Evolutionary conservation across 2,329 filamentous ascomycete genomes (phyloP).

Genomic region (Amesomyces nigricolor): DNA sequence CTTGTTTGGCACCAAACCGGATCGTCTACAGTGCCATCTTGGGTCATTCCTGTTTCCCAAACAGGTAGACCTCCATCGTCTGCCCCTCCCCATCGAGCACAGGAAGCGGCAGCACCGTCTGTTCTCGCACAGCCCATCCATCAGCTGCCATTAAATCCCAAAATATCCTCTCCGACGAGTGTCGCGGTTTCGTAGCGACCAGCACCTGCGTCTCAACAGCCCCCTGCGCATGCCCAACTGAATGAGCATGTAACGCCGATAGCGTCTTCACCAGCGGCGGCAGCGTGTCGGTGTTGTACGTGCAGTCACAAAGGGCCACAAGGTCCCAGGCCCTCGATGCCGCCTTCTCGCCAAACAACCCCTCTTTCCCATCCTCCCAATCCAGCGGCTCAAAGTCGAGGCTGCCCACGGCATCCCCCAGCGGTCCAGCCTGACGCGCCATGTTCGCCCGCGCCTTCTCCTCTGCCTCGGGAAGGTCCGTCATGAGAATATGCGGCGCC

Average conservation of each 20-base stretch:
- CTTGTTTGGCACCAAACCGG: too few species aligned
- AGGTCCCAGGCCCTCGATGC: conserved; percentile 45
- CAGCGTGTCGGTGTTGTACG: conserved; percentile 54
- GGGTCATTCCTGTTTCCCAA: conserved; percentile 33
- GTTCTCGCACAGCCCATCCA: conserved; percentile 41
- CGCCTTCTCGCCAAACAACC: conserved; percentile 39
- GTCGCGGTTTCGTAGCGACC: conserved; percentile 51
- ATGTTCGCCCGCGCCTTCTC: conserved; percentile 46
- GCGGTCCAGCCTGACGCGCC: conserved; percentile 20
- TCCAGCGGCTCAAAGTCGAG: conserved; percentile 51
- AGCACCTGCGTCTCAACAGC: conserved; percentile 38
- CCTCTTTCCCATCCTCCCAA: conserved; percentile 48
- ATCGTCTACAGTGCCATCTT: too few species aligned
- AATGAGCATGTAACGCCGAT: conserved; percentile 40
- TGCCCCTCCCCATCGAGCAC: conserved; percentile 41
- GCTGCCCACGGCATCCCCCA: conserved; percentile 17
- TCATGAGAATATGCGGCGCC: conserved; percentile 34
- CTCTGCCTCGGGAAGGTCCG: conserved; percentile 51
- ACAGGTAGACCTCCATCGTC: conserved; percentile 48
- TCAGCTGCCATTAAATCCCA: conserved; percentile 43
- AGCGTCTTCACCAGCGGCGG: conserved; percentile 50
- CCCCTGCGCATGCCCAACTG: conserved; percentile 12
- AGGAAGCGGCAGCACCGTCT: conserved; percentile 40
- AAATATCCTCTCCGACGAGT: conserved; percentile 46
- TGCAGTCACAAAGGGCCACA: conserved; percentile 54